Evolutionary conservation across 495 filamentous ascomycete species (phyloP).

Genomic region (Alectoria sarmentosa): DNA sequence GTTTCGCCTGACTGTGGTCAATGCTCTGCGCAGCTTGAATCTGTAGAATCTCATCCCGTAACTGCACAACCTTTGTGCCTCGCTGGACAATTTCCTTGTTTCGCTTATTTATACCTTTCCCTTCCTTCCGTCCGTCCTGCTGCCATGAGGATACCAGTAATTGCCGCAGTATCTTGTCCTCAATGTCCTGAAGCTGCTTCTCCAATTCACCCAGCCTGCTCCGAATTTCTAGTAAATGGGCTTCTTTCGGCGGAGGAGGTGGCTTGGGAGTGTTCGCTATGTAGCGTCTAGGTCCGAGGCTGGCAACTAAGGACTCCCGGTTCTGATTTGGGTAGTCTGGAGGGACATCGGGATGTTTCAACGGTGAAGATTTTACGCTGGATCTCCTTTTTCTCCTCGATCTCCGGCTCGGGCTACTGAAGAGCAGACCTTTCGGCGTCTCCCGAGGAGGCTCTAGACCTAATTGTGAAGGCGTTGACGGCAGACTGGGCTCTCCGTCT

Average conservation of each 20-base stretch:
- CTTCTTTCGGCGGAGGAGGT: slow-evolving; percentile 1
- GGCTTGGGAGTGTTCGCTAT: slow-evolving; percentile 4
- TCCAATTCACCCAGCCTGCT: not conserved
- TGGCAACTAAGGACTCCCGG: not conserved
- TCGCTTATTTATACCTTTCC: not conserved
- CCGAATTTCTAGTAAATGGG: not conserved
- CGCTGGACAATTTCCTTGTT: not conserved
- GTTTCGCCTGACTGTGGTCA: not conserved
- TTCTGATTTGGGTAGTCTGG: slow-evolving; percentile 9
- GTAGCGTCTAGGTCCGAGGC: slow-evolving; percentile 8
- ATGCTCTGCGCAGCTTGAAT: not conserved
- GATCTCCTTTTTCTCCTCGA: slow-evolving; percentile 26
- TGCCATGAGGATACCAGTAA: slow-evolving; percentile 7
- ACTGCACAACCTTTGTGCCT: slow-evolving; percentile 4
- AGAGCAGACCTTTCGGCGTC: slow-evolving; percentile 34
- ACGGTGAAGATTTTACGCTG: slow-evolving; percentile 30
- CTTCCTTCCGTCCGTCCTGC: not conserved
- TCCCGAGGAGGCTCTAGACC: slow-evolving; percentile 44
- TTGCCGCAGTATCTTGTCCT: slow-evolving; percentile 4
- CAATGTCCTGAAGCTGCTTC: slow-evolving; percentile 10
- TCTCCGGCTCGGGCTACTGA: slow-evolving; percentile 36
- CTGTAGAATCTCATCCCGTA: not conserved
- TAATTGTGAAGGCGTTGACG: slow-evolving; percentile 58
- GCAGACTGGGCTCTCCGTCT: slow-evolving; percentile 57
- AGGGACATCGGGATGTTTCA: slow-evolving; percentile 30